These are phyloP conservation scores for Podosphaera leucotricha DNA, from an alignment of 2,329 filamentous ascomycete species.

Conservation along the genomic window DNA sequence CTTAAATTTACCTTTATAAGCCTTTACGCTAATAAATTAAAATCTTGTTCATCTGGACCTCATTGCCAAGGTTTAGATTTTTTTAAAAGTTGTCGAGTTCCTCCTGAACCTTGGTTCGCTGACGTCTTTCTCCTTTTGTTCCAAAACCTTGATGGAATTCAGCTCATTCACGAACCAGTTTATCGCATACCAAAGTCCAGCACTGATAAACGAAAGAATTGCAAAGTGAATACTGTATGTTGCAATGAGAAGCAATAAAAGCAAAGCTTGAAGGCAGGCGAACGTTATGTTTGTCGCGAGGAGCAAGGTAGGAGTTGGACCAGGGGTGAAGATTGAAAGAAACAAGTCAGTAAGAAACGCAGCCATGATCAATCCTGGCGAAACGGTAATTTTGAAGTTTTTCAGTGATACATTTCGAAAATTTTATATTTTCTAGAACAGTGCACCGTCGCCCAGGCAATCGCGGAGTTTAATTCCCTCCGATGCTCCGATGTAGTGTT, in stretches of 20 bases:
- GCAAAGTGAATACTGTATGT: conserved; percentile 81
- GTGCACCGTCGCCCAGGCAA: too few relatives aligned
- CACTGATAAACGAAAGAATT: conserved; percentile 56
- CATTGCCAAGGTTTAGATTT: too few relatives aligned
- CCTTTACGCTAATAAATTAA: too few relatives aligned
- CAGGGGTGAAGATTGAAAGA: conserved; percentile 82
- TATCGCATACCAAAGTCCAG: conserved; percentile 71
- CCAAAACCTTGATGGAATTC: conserved; percentile 22
- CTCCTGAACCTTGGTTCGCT: too few relatives aligned
- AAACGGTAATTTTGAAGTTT: too few relatives aligned
- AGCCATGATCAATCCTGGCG: conserved; percentile 32
- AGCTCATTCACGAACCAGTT: conserved; percentile 82
- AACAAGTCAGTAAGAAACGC: conserved; percentile 54
- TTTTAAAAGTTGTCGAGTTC: too few relatives aligned
- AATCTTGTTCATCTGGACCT: too few relatives aligned
- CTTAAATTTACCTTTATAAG: too few relatives aligned
- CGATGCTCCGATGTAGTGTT: too few relatives aligned
- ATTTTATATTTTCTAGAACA: too few relatives aligned
- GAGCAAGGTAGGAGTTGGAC: conserved; percentile 68
- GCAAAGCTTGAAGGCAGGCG: conserved; percentile 57
- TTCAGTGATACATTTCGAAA: too few relatives aligned
- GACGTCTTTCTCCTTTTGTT: conserved; percentile 19
- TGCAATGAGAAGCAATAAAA: conserved; percentile 50
- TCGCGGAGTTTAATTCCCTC: too few relatives aligned
- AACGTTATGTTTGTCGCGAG: conserved; percentile 81